Evolutionary conservation across 2,329 filamentous ascomycete genomes (phyloP).

Genomic region (Phoma sp.): DNA sequence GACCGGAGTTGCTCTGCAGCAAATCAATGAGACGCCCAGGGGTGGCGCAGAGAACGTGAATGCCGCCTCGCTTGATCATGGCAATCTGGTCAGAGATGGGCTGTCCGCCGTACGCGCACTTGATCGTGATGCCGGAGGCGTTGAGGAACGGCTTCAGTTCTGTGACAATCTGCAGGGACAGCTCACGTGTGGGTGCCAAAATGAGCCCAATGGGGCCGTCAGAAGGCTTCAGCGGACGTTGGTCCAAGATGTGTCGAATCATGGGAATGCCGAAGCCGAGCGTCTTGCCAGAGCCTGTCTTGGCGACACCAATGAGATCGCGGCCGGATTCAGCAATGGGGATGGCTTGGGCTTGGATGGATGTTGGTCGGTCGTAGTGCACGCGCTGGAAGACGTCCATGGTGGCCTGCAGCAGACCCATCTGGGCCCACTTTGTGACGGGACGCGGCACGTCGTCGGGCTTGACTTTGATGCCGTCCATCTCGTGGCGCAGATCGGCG

Average conservation of each 20-base stretch:
- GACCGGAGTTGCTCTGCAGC: slow-evolving; percentile 88
- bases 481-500: slow-evolving; percentile 78
- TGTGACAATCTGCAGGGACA: slow-evolving; percentile 90
- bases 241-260: slow-evolving; percentile 98
- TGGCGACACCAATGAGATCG: slow-evolving; percentile 94
- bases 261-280: slow-evolving; percentile 94
- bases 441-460: slow-evolving; percentile 84
- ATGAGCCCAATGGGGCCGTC: slow-evolving; percentile 90
- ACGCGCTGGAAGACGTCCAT: slow-evolving; percentile 82
- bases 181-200: slow-evolving; percentile 91
- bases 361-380: slow-evolving; percentile 86
- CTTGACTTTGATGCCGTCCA: slow-evolving; percentile 91
- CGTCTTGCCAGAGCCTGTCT: slow-evolving; percentile 97
- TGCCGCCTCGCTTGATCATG: slow-evolving; percentile 90
- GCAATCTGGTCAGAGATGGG: slow-evolving; percentile 98
- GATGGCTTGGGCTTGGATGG: slow-evolving; percentile 94
- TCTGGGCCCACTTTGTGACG: slow-evolving; percentile 96
- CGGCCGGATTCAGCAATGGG: slow-evolving; percentile 95
- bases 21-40: slow-evolving; percentile 96
- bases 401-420: slow-evolving; percentile 84
- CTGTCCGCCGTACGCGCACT: slow-evolving; percentile 92
- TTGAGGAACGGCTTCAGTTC: slow-evolving; percentile 96
- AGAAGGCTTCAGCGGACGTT: slow-evolving; percentile 77
- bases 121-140: slow-evolving; percentile 80
- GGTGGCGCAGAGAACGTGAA: slow-evolving; percentile 88